These are phyloP conservation scores for Phycomyces nitens DNA, from an alignment of 192 early-diverging fungal genomes.

Conservation along the genomic window DNA sequence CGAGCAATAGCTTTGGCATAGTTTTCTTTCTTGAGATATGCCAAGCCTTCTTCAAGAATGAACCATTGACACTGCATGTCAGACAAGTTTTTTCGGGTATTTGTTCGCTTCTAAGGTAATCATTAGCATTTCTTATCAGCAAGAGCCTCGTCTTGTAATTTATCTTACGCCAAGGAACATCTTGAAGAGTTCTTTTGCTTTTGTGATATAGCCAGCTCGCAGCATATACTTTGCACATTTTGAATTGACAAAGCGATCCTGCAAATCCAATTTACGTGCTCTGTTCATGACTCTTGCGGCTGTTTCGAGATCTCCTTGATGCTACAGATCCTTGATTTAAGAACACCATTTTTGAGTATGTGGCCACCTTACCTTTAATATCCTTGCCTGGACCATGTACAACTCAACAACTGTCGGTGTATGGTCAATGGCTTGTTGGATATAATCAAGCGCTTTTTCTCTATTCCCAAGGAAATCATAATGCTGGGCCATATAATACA, in stretches of 20 bases:
- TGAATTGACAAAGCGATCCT: constrained; percentile 89
- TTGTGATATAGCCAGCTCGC: constrained; percentile 63
- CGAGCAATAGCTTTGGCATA: constrained; percentile 81
- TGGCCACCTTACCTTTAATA: constrained; percentile 63
- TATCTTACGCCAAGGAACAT: constrained; percentile 67
- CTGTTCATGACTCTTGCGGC: constrained; percentile 79
- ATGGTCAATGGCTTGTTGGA: constrained; percentile 75
- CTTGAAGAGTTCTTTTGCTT: constrained; percentile 78
- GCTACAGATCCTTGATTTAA: constrained; percentile 37
- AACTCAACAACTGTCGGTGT: constrained; percentile 85
- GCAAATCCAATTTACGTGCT: constrained; percentile 80
- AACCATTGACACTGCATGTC: constrained; percentile 93
- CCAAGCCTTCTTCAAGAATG: constrained; percentile 68
- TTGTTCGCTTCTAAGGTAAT: constrained; percentile 47
- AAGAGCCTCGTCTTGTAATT: neutral
- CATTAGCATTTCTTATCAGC: too few relatives aligned
- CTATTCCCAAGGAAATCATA: constrained; percentile 69
- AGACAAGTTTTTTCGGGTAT: constrained; percentile 68
- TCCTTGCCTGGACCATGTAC: constrained; percentile 83
- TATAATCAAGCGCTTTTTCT: constrained; percentile 63
- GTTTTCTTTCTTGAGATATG: constrained; percentile 58
- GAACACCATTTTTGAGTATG: too few relatives aligned
- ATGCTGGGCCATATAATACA: constrained; percentile 85
- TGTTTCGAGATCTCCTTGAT: constrained; percentile 64
- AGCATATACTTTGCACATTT: constrained; percentile 91